Evolutionary conservation across 148 eudicot genomes (phyloP), one percentile per base, ranked within the genome.

Genomic region (Chenopodium suecicum): DNA sequence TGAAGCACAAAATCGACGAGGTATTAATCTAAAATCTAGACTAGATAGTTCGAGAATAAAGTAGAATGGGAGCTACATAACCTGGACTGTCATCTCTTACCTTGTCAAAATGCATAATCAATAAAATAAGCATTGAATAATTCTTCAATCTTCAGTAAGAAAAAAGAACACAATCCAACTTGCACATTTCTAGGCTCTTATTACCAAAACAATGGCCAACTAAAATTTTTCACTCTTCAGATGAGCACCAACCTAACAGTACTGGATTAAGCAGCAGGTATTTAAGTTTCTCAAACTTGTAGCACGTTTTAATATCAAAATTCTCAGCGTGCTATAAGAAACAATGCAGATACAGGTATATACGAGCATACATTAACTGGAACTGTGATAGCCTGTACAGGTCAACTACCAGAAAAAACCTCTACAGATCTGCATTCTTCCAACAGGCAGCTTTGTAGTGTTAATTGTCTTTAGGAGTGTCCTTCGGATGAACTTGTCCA

Each of bases 401-500:
- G 48, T 54, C 75, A 71, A 29, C 60, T 78, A 34, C 5, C 63
- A 48, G 44, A 77, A 63, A n/a, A 72, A 71, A 48, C 67, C 46
- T 20, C 23, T 13, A 25, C 1, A 34, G 66, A 63, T n/a, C 70
- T 62, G 46, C 65, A 27, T 23, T 70, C 34, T 48, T 54, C 25
- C 29, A 12, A 52, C 73, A 63, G 56, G 12, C 60, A 25, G 44
- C 52, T 46, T 69, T 29, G 9, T 78, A 74, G 71, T 78, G 70
- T 75, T 83, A 67, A 73, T 83, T 82, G 56, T 83, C 86, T 76
- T 83, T 86, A 58, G 83, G 84, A 48, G 32, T 72, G 32, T 81
- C 86, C 83, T 86, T 83, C 71, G 70, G 73, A 41, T 77, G 80
- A 46, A 70, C 54, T 72, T 77, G 82, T 63, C 82, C 78, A 62